Evolutionary conservation across 352 stramenopile genomes (phyloP).

Genomic region (Pythium aquatile): DNA sequence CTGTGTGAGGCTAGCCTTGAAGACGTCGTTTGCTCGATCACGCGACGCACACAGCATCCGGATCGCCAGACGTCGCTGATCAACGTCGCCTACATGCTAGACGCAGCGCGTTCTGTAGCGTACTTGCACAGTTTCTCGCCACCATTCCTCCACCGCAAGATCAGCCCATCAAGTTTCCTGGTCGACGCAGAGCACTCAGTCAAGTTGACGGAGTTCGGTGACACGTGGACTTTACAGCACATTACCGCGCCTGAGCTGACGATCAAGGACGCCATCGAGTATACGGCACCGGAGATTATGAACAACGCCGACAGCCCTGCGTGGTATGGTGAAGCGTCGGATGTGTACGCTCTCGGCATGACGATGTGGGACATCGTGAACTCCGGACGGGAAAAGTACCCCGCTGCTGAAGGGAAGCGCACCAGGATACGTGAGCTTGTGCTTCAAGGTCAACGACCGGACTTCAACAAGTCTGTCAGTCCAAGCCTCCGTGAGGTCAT

Average conservation of each 20-base stretch:
- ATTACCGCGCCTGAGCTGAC: background rate
- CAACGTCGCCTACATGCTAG: slow-evolving; percentile 44
- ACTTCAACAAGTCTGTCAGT: slow-evolving; percentile 24
- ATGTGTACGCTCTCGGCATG: slow-evolving; percentile 51
- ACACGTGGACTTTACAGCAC: slow-evolving; percentile 31
- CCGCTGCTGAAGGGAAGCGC: slow-evolving; percentile 13
- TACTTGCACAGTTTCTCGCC: slow-evolving; percentile 56
- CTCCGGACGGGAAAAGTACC: slow-evolving; percentile 33
- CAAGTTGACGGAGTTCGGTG: slow-evolving; percentile 67
- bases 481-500: slow-evolving; percentile 30
- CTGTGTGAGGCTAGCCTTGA: slow-evolving; percentile 48
- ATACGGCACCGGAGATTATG: slow-evolving; percentile 66
- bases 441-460: slow-evolving; percentile 30
- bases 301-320: slow-evolving; percentile 23
- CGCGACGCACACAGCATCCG: slow-evolving; percentile 8
- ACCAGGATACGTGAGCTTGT: slow-evolving; percentile 33
- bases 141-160: slow-evolving; percentile 50
- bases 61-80: slow-evolving; percentile 34
- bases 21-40: slow-evolving; percentile 21
- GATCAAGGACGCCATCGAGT: slow-evolving; percentile 38
- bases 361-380: slow-evolving; percentile 58
- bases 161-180: slow-evolving; percentile 66
- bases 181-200: slow-evolving; percentile 34
- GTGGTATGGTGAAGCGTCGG: slow-evolving; percentile 40
- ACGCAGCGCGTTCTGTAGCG: slow-evolving; percentile 40